phyloP scores from a whole-genome alignment of 176 grass and related monocot genomes.

The Oryza coarctata region DNA sequence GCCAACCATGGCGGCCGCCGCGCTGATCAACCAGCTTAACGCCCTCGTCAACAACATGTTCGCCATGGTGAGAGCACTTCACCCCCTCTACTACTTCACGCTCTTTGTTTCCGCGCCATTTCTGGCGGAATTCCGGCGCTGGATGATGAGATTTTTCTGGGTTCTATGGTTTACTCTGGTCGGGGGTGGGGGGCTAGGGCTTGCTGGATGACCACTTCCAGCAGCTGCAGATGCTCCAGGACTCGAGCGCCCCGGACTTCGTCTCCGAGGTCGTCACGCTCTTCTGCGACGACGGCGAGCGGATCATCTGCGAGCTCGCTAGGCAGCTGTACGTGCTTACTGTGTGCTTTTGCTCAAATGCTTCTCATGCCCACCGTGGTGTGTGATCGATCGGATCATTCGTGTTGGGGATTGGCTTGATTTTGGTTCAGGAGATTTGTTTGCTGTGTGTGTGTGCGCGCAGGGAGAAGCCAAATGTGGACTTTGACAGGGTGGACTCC shows the following conservation, averaged over 20 bases:
- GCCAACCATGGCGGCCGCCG: constrained; percentile 38
- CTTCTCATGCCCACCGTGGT: neutral
- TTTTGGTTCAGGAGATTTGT: neutral
- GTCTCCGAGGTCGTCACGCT: constrained; percentile 57
- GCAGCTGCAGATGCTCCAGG: constrained; percentile 62
- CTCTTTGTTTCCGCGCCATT: neutral
- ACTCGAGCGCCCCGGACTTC: constrained; percentile 41
- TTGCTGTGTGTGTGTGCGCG: constrained; percentile 4
- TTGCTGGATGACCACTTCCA: constrained; percentile 68
- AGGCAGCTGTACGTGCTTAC: constrained; percentile 37
- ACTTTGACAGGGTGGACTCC: constrained; percentile 56
- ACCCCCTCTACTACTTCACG: neutral
- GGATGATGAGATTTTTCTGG: neutral
- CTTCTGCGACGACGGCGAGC: constrained; percentile 66
- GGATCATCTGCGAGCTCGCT: constrained; percentile 52
- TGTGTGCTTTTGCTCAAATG: neutral
- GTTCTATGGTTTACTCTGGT: neutral
- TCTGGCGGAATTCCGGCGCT: neutral
- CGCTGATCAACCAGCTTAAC: constrained; percentile 37
- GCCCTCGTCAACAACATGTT: constrained; percentile 50
- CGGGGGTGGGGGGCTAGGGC: constrained; percentile 37
- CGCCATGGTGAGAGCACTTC: constrained; percentile 24
- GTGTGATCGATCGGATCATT: neutral
- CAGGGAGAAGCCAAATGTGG: constrained; percentile 51
- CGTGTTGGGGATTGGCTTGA: neutral